A percentile compares a stretch with the other conserved stretches of the same genome.
phyloP scores from a whole-genome alignment of 345 rosid species.

The Pistacia integerrima region DNA sequence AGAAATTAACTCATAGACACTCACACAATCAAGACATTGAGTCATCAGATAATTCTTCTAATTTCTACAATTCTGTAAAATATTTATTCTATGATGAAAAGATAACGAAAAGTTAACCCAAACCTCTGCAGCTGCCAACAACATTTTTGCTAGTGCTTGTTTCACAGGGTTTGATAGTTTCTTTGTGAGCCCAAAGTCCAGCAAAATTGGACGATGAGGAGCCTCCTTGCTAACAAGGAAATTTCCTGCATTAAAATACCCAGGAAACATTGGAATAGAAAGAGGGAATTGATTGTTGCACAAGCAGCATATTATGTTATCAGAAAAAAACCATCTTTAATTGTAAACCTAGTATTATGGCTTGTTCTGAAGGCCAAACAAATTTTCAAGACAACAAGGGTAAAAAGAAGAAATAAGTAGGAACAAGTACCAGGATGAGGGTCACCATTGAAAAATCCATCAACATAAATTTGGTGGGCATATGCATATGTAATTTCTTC shows the following conservation, averaged over 20 bases:
- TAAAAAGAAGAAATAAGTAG: not conserved
- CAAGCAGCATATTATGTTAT: not conserved
- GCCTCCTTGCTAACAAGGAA: conserved; percentile 90
- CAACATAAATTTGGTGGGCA: conserved; percentile 95
- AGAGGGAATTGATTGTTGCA: not conserved
- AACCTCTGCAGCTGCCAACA: conserved; percentile 96
- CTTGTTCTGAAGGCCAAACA: not conserved
- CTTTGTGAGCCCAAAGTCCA: conserved; percentile 95
- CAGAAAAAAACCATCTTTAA: not conserved
- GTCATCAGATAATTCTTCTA: not conserved
- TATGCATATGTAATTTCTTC: conserved; percentile 99
- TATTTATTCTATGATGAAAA: conserved; percentile 7
- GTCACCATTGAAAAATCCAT: conserved; percentile 97
- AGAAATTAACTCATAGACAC: not conserved
- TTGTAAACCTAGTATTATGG: not conserved
- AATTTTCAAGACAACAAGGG: not conserved
- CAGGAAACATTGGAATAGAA: conserved; percentile 10
- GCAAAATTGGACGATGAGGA: conserved; percentile 86
- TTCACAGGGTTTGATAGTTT: conserved; percentile 71
- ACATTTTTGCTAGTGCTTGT: conserved; percentile 96
- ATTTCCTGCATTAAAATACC: conserved; percentile 60
- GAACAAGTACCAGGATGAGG: conserved; percentile 83
- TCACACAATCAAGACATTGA: not conserved
- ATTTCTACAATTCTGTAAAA: conserved; percentile 10
- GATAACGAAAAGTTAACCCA: conserved; percentile 21